Evolutionary conservation across 1,284 basidiomycete genomes (phyloP).

Genomic region (Leucoagaricus sp.): DNA sequence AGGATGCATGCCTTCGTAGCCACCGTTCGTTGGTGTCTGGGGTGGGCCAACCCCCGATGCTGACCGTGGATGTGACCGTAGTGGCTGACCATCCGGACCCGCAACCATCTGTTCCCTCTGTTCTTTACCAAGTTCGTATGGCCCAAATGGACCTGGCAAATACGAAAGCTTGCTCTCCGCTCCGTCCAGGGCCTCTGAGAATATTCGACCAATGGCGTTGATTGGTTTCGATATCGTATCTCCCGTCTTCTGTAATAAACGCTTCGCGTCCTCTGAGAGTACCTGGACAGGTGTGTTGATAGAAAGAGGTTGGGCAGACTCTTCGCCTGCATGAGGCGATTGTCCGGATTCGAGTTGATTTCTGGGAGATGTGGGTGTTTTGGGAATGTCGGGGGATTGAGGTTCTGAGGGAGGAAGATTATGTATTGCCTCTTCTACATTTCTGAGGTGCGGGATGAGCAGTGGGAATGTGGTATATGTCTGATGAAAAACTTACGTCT

Average conservation of each 20-base stretch:
- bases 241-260: constrained; percentile 84
- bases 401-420: constrained; percentile 64
- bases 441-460: constrained; percentile 41
- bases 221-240: constrained; percentile 88
- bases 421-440: constrained; percentile 85
- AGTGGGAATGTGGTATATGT: constrained; percentile 1
- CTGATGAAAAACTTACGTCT: constrained; percentile 50
- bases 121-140: constrained; percentile 57
- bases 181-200: constrained; percentile 75
- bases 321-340: constrained; percentile 71
- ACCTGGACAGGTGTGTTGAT: constrained; percentile 61
- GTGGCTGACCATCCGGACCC: constrained; percentile 14
- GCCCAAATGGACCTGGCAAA: constrained; percentile 64
- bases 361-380: constrained; percentile 27
- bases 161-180: constrained; percentile 50
- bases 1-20: constrained; percentile 38
- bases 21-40: constrained; percentile 38
- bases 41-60: constrained; percentile 29
- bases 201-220: constrained; percentile 83
- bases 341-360: constrained; percentile 17
- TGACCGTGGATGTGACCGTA: constrained; percentile 21
- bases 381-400: constrained; percentile 46
- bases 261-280: constrained; percentile 76
- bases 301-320: constrained; percentile 77
- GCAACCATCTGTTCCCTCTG: constrained; percentile 22